phyloP scores from a whole-genome alignment of 257 asterid genomes.

The Marsdenia floribunda region DNA sequence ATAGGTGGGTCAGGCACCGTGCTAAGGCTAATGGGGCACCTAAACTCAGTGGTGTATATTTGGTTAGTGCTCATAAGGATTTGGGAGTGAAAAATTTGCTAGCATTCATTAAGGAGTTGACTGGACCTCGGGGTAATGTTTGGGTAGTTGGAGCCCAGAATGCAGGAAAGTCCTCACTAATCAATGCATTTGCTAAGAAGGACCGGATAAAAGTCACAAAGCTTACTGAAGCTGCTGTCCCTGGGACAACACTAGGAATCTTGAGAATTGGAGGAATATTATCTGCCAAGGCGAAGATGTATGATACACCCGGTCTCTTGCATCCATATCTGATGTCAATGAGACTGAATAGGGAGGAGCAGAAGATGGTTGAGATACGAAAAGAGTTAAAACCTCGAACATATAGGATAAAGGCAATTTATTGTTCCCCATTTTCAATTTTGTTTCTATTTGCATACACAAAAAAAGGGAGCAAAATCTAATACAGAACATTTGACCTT shows the following conservation, averaged over 20 bases:
- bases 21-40: slow-evolving; percentile 90
- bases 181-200: slow-evolving; percentile 80
- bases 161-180: slow-evolving; percentile 89
- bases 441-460: neutral
- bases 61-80: slow-evolving; percentile 91
- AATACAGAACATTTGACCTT: slow-evolving; percentile 10
- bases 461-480: neutral
- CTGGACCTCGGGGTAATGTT: slow-evolving; percentile 95
- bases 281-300: slow-evolving; percentile 95
- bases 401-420: slow-evolving; percentile 75
- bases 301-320: slow-evolving; percentile 90
- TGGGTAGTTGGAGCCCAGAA: slow-evolving; percentile 98
- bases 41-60: slow-evolving; percentile 73
- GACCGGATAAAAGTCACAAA: slow-evolving; percentile 68
- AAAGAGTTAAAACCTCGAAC: slow-evolving; percentile 90
- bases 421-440: neutral
- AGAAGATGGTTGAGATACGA: slow-evolving; percentile 87
- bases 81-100: slow-evolving; percentile 81
- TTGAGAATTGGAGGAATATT: slow-evolving; percentile 84
- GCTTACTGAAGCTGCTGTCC: slow-evolving; percentile 89
- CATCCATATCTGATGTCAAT: slow-evolving; percentile 82
- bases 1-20: slow-evolving; percentile 82
- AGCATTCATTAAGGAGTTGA: slow-evolving; percentile 61
- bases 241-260: slow-evolving; percentile 94
- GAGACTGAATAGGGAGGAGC: slow-evolving; percentile 86